Evolutionary conservation across 2,329 filamentous ascomycete genomes (phyloP).

Genomic region (Aspergillus sp.): DNA sequence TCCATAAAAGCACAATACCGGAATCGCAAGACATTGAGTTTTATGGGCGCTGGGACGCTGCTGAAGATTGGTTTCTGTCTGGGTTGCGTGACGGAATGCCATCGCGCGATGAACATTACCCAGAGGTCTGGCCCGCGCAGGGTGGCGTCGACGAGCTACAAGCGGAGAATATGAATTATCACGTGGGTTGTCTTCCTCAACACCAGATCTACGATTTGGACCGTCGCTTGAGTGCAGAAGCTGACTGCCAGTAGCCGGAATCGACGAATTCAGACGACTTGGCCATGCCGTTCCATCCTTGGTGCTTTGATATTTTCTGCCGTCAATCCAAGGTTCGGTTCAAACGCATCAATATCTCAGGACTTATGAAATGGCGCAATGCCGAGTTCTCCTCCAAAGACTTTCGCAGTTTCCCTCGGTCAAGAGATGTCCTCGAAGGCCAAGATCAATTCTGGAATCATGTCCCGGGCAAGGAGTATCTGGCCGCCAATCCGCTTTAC

Average conservation of each 20-base stretch:
- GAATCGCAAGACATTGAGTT: not conserved
- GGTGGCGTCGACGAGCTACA: constrained; percentile 1
- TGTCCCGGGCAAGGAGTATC: constrained; percentile 9
- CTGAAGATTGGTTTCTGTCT: constrained; percentile 13
- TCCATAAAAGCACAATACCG: constrained; percentile 3
- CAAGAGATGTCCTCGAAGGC: not conserved
- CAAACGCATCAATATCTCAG: constrained; percentile 4
- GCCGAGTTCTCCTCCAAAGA: constrained; percentile 5
- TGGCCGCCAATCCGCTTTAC: constrained; percentile 16
- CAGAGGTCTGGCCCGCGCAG: constrained; percentile 2
- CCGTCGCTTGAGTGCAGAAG: too few relatives aligned
- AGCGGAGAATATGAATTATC: constrained; percentile 7
- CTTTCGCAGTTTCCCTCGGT: constrained; percentile 8
- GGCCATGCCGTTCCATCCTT: constrained; percentile 20
- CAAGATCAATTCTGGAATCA: constrained; percentile 14
- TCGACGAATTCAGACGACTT: not conserved
- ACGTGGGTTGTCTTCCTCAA: too few relatives aligned
- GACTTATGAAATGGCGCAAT: constrained; percentile 17
- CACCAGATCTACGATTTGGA: too few relatives aligned
- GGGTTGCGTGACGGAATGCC: constrained; percentile 13
- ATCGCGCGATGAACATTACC: constrained; percentile 6
- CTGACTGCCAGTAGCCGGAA: not conserved
- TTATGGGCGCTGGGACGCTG: constrained; percentile 10
- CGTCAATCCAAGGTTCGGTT: constrained; percentile 15
- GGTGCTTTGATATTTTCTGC: constrained; percentile 21